Evolutionary conservation across 2,329 filamentous ascomycete genomes (phyloP).

Genomic region (Cercospora janseana): DNA sequence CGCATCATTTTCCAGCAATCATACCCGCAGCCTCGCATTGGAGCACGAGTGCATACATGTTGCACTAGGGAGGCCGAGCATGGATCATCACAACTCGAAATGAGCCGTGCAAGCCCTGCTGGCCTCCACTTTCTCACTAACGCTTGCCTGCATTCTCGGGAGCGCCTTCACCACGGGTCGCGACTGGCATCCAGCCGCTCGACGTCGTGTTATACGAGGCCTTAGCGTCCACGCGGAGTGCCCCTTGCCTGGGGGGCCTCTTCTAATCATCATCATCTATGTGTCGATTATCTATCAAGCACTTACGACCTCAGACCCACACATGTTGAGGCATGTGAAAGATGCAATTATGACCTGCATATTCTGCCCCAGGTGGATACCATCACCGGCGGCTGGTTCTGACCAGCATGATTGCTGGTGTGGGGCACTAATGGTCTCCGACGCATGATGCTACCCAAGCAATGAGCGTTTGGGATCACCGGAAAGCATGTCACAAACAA

Average conservation of each 20-base stretch:
- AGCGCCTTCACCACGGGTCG: neutral
- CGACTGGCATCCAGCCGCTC: neutral
- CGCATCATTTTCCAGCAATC: no score
- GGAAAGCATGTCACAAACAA: no score
- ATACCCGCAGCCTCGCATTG: no score
- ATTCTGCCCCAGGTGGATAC: no score
- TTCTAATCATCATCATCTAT: no score
- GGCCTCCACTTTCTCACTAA: neutral
- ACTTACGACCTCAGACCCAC: neutral
- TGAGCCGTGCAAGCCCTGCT: neutral
- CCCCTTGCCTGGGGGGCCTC: no score
- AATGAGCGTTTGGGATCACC: no score
- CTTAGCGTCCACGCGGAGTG: neutral
- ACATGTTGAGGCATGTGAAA: conserved; percentile 1
- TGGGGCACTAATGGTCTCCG: no score
- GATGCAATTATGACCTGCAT: neutral
- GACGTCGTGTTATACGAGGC: conserved; percentile 1
- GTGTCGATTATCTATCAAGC: no score
- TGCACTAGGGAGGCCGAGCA: neutral
- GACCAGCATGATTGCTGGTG: no score
- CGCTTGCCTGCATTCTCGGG: neutral
- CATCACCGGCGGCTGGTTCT: no score
- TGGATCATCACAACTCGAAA: neutral
- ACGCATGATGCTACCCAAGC: no score
- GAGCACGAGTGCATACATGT: conserved; percentile 4